Base-by-base conservation (phyloP, 148 eudicot genomes). In the Salicornia ramosissima region DNA sequence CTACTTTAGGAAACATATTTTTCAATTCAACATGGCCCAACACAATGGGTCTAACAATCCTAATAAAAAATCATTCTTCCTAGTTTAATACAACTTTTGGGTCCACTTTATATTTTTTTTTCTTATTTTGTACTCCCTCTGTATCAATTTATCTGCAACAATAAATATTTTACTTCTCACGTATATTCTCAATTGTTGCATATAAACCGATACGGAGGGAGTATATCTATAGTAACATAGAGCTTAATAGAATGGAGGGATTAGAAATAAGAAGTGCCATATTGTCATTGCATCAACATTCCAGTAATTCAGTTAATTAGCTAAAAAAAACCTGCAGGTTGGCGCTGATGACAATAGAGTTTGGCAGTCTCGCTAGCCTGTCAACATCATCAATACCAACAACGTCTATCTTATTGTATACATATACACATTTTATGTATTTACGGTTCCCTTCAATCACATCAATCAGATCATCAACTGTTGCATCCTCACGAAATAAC, bases 371-470 rank as follows among this genome's bases (percentile, higher is more conserved):
- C 26, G 99, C 87, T 83, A 95, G 85, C 64, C 84, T 83, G 87
- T 95, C 99, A 78, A 95, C 97, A 78, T 95, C 99, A 83, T 95
- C 99, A 57, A 89, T 95, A 82, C 99, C 99, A 74, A 91, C 74
- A 76, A 95, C 99, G 86, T 95, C 99, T 68, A 91, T 91, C 86
- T 95, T 95, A 91, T 95, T 95, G 89, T 95, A 95, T 73, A 95
- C 99, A 64, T 95, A 95, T 34, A 95, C 80, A 73, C 99, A 95
- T 74, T 89, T 87, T 80, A 95, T 95, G 84, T 95, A 95, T 78
- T 95, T 95, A 79, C 99, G 96, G 47, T 95, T 95, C 34, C 97
- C 99, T 86, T 95, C 99, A 74, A 95, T 95, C 70, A 95, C 94
- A 84, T 95, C 99, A 58, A 95, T 95, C 45, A 95, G 83, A 79